Evolutionary conservation across 495 filamentous ascomycete species (phyloP), one percentile per base, ranked within the genome.

Genomic region (Rhypophila decipiens): DNA sequence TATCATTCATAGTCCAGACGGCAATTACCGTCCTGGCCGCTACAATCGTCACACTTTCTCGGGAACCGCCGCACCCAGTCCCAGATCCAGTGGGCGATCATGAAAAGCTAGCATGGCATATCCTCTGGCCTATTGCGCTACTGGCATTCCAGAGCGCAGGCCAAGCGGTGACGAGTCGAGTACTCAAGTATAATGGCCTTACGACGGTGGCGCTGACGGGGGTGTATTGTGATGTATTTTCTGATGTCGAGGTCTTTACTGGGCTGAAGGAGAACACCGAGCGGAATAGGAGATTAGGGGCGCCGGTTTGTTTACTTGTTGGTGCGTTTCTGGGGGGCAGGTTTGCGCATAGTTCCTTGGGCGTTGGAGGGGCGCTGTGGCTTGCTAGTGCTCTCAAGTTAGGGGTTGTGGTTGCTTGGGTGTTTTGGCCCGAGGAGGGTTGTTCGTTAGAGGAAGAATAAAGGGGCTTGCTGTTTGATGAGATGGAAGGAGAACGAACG

Each of bases 191-290:
- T 50, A 76, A 74, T 36, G 73, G 73, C 1, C 57, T 88, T 11
- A 84, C 82, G 0, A 84, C 79, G 56, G 83, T 87, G 10, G 84
- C 87, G 21, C 60, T 87, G 46, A 88, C 85, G 17, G 84, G 80
- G 50, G 74, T 82, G 42, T 86, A 85, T 63, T 84, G 81, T 53
- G 85, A 88, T 58, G 53, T 87, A 15, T 85, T 85, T 57, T 81
- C 79, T 7, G 78, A 85, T 44, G 68, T 69, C 27, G 71, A 77
- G 17, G 48, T 86, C 11, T 69, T 85, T 10, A 63, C 68, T 1
- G 36, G 69, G 22, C 56, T 69, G 19, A n/a, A n/a, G n/a, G 56
- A 63, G 4, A 79, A 84, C 52, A 64, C 63, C 7, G 79, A 86
- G 57, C 59, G 84, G 43, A 80, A 83, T 53, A 70, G 79, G 19